phyloP scores from a whole-genome alignment of 169 alveolate genomes.

The Eimeria zaria region DNA sequence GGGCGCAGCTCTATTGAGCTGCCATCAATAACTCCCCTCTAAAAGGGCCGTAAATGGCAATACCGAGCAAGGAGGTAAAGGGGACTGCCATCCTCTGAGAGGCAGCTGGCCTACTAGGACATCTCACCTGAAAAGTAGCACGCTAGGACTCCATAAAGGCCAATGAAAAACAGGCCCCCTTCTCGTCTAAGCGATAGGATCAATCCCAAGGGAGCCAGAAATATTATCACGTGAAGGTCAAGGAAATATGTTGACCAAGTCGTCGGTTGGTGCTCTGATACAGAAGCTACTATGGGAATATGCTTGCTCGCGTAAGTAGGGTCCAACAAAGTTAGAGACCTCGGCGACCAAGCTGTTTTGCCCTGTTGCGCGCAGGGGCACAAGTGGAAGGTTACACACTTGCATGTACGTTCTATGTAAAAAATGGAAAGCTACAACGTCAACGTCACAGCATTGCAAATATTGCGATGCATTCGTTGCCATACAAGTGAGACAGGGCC shows the following conservation, averaged over 20 bases:
- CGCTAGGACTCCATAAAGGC: conserved; percentile 96
- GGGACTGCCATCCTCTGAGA: background rate
- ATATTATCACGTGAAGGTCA: conserved; percentile 84
- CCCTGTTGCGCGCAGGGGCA: conserved; percentile 88
- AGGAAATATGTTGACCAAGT: conserved; percentile 95
- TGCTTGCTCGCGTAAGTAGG: conserved; percentile 98
- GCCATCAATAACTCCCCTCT: background rate
- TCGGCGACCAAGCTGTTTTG: conserved; percentile 96
- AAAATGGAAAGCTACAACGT: background rate
- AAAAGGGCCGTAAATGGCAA: background rate
- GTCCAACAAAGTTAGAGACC: conserved; percentile 98
- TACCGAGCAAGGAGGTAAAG: background rate
- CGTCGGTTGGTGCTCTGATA: conserved; percentile 99
- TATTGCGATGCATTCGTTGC: conserved; percentile 99
- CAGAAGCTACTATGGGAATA: conserved; percentile 99
- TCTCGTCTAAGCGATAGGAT: conserved; percentile 92
- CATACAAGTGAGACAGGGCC: conserved; percentile 94
- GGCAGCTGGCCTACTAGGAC: background rate
- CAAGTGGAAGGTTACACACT: background rate
- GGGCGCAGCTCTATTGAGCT: background rate
- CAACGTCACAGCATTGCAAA: conserved; percentile 92
- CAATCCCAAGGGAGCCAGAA: conserved; percentile 86
- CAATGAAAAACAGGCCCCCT: conserved; percentile 95
- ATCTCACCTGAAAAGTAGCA: conserved; percentile 94
- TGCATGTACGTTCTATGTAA: conserved; percentile 2